Evolutionary conservation across 2,329 filamentous ascomycete genomes (phyloP).

Genomic region (Taxawa tesnikishii): DNA sequence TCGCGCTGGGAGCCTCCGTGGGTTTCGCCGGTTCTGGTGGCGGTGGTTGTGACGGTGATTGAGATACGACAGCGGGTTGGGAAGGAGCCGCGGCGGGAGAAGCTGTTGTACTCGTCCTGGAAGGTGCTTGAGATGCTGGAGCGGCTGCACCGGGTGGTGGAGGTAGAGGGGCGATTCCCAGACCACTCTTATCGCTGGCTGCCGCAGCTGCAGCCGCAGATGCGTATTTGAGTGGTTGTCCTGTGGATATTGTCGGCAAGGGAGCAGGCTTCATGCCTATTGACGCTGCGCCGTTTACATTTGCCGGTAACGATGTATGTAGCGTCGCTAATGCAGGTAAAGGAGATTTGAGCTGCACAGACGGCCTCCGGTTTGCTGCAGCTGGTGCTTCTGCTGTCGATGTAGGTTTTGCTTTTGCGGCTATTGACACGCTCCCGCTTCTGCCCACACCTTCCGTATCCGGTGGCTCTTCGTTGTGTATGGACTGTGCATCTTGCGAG

Average conservation of each 20-base stretch:
- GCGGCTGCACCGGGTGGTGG: slow-evolving; percentile 58
- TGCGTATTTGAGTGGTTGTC: slow-evolving; percentile 90
- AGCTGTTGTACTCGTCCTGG: slow-evolving; percentile 43
- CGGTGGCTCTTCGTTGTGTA: slow-evolving; percentile 64
- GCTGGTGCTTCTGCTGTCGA: slow-evolving; percentile 44
- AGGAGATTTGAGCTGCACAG: slow-evolving; percentile 84
- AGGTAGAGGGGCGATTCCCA: slow-evolving; percentile 86
- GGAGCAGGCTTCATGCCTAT: slow-evolving; percentile 85
- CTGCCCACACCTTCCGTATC: slow-evolving; percentile 37
- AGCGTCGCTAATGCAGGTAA: slow-evolving; percentile 85
- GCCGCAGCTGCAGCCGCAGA: slow-evolving; percentile 91
- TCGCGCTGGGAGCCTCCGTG: slow-evolving; percentile 13
- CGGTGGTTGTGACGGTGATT: slow-evolving; percentile 18
- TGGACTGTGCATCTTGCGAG: slow-evolving; percentile 88
- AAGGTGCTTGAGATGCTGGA: slow-evolving; percentile 31
- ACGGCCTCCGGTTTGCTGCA: slow-evolving; percentile 55
- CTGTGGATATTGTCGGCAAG: slow-evolving; percentile 68
- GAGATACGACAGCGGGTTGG: slow-evolving; percentile 30
- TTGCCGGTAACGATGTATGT: slow-evolving; percentile 57
- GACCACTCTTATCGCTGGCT: slow-evolving; percentile 72
- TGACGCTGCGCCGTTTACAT: slow-evolving; percentile 46
- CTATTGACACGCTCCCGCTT: slow-evolving; percentile 12
- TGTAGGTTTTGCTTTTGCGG: slow-evolving; percentile 42
- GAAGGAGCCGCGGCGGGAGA: slow-evolving; percentile 41
- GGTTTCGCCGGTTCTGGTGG: slow-evolving; percentile 13